Base-by-base conservation (phyloP, 345 rosid species). In the Erucastrum elatum region DNA sequence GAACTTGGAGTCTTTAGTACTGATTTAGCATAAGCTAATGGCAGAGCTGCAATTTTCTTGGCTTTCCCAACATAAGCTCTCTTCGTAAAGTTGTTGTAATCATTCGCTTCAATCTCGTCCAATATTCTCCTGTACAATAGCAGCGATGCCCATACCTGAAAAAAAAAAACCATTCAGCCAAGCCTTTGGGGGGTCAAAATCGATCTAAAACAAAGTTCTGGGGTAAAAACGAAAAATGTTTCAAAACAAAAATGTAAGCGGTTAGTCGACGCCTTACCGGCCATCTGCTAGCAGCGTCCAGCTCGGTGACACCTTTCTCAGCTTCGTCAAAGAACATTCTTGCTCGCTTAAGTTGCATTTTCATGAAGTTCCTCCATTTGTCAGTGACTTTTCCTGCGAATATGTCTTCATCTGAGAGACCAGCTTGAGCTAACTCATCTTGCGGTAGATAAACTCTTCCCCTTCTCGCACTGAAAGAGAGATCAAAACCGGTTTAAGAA, bases 51-150 rank as follows among this genome's bases (percentile, higher is more conserved):
- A 15, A 92, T 72, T 78, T 92, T 92, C 89, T 89, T 92, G 64
- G 76, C 84, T 78, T 90, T 92, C 56, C 93, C 84, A 7, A 91
- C 97, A 71, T 90, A 90, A 8, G 98, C 94, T 56, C 98, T 84
- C 92, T 83, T 90, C 2, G 97, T 87, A 83, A 91, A 93, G 82
- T 87, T 93, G 87, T 93, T 81, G 82, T 90, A 91, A 80, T 91
- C 94, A 68, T 90, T 93, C 6, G 94, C 98, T 83, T 91, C 98
- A 34, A 93, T 93, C 83, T 87, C 95, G 68, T 93, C 96, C 64
- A 93, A 70, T 82, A 93, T 93, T 64, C 87, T 87, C 30, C 86
- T 83, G 70, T 90, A 93, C 75, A 90, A 55, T 76, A 87, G 71
- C 79, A 93, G 79, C 1, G 96, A 89, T 39, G 94, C 94, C 91